A percentile compares a stretch with the other conserved stretches of the same genome.
These are phyloP conservation scores for Juglanconis sp. DNA, from an alignment of 2,329 filamentous ascomycete genomes.

Conservation along the genomic window DNA sequence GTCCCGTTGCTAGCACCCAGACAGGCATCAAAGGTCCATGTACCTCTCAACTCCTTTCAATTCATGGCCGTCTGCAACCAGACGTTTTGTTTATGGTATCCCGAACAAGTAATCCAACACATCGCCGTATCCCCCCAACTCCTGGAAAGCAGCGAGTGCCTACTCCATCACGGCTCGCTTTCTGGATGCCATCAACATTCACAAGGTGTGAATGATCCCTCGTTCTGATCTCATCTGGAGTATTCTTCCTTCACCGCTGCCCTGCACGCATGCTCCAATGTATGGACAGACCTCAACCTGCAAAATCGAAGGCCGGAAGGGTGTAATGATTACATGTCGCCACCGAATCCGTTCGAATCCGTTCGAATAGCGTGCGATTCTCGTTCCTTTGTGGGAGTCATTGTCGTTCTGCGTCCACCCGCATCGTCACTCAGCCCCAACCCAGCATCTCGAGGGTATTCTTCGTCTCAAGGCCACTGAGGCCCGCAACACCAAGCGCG, in stretches of 20 bases:
- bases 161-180: neutral
- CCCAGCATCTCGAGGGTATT: constrained; percentile 57
- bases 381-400: neutral
- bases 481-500: constrained; percentile 55
- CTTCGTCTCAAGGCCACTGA: constrained; percentile 53
- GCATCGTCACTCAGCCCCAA: constrained; percentile 35
- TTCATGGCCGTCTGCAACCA: neutral
- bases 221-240: too few relatives aligned
- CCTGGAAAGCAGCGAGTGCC: neutral
- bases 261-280: neutral
- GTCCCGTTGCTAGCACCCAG: neutral
- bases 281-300: neutral
- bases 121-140: neutral
- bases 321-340: neutral
- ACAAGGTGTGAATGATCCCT: too few relatives aligned
- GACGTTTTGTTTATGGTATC: neutral
- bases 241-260: neutral
- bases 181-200: neutral
- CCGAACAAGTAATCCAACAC: neutral
- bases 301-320: neutral
- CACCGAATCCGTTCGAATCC: neutral
- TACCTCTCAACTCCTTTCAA: neutral
- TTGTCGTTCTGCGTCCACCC: neutral
- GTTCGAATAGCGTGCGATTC: neutral
- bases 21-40: neutral